These are phyloP conservation scores for Mycosphaerella sp. DNA, from an alignment of 2,329 filamentous ascomycete genomes.

Conservation along the genomic window DNA sequence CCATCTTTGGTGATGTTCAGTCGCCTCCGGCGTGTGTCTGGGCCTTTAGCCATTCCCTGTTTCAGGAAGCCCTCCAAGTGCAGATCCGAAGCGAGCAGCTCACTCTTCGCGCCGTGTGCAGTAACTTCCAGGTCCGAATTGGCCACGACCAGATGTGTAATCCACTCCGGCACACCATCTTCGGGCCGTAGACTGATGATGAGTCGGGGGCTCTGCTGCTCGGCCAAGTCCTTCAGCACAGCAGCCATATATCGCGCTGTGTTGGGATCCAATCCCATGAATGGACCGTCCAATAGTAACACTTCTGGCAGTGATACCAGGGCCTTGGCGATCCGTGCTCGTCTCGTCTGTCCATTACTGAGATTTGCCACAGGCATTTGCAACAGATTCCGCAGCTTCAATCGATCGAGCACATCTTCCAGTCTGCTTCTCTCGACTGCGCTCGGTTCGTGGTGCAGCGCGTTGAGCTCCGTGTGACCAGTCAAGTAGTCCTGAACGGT, in stretches of 20 bases:
- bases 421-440: conserved; percentile 47
- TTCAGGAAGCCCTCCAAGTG: not conserved
- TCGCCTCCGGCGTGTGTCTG: not conserved
- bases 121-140: conserved; percentile 60
- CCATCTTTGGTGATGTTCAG: conserved; percentile 28
- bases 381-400: conserved; percentile 63
- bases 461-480: conserved; percentile 78
- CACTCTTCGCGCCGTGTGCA: conserved; percentile 58
- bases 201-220: conserved; percentile 60
- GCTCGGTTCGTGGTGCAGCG: conserved; percentile 48
- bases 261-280: conserved; percentile 89
- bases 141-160: conserved; percentile 74
- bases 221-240: conserved; percentile 62
- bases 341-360: conserved; percentile 85
- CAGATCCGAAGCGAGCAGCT: conserved; percentile 18
- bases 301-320: conserved; percentile 72
- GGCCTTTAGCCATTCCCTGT: not conserved
- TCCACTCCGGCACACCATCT: conserved; percentile 82
- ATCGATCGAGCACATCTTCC: conserved; percentile 58
- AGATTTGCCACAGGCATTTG: conserved; percentile 81
- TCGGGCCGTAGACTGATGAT: conserved; percentile 75
- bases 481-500: conserved; percentile 72
- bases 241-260: conserved; percentile 66
- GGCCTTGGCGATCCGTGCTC: conserved; percentile 82
- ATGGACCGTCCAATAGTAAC: conserved; percentile 83